Base-by-base conservation (phyloP, 495 filamentous ascomycete species). In the Achaetomiella virescens region DNA sequence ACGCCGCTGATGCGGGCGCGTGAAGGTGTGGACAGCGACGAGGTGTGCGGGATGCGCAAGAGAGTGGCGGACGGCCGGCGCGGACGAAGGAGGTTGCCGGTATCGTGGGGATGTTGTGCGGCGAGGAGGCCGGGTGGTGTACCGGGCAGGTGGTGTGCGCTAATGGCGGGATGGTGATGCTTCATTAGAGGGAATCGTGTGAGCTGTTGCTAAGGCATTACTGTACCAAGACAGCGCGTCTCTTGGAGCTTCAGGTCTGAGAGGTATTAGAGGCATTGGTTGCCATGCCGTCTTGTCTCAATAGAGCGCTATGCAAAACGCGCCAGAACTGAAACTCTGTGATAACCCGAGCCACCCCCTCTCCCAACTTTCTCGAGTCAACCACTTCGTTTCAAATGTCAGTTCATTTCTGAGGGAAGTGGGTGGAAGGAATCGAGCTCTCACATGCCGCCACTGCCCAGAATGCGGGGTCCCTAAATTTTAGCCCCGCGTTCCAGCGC, bases 141-240 rank as follows among this genome's bases (percentile, higher is more conserved):
- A 97, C 91, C 1, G 91, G 91, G 1, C 86, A 85, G 65, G 85
- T 95, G 43, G 81, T 96, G 2, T 88, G 85, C 70, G 88, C 88
- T n/a, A 95, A 95, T 67, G 90, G 90, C 2, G 90, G 90, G 6
- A 86, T 93, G 81, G 75, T 75, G 55, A 81, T 86, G 70, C 66
- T 76, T 61, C 67, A 71, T 31, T 82, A 75, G 29, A 17, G 6
- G 6, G 18, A 35, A 2, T 4, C 12, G 20, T 21, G 9, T 24
- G 21, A 0, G 14, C n/a, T 14, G 12, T 14, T 53, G 5, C 24
- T 37, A 40, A 8, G 5, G 10, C 21, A n/a, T n/a, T n/a, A n/a
- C n/a, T n/a, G n/a, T n/a, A n/a, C n/a, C n/a, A n/a, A n/a, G n/a
- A n/a, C n/a, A n/a, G n/a, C n/a, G n/a, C n/a, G n/a, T n/a, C n/a